Evolutionary conservation across 1,284 basidiomycete genomes (phyloP), one percentile per base, ranked within the genome.

Genomic region (Moniliophthora roreri): DNA sequence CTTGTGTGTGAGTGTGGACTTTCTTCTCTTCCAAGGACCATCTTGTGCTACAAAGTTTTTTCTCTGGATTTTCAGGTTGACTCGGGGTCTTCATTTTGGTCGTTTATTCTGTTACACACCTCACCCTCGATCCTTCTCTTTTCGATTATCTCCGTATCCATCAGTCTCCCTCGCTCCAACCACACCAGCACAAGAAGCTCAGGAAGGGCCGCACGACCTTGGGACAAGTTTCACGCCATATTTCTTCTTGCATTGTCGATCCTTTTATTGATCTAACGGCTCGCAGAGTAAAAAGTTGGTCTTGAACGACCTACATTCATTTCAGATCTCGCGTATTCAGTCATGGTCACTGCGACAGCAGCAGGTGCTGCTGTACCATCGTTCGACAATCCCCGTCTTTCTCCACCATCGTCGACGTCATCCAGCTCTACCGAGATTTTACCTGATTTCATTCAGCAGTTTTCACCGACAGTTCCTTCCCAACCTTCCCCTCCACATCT

Each of bases 401-500:
- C 28, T 32, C 28, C 28, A 6, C 28, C 28, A 6, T 32, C 28
- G 48, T 56, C 40, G 51, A 56, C 48, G 40, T 42, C 51, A 51
- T 41, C 39, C 36, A 10, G 39, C 47, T 49, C 45, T 26, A 37
- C 51, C 28, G 55, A 53, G 24, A 41, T 34, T 16, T 32, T 50
- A 26, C 23, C 51, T 11, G 47, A 56, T 49, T 49, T 53, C 15
- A 46, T 53, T 20, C 38, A 24, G 23, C 38, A 47, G 18, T 40
- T 34, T 18, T 20, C 51, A 13, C 20, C 26, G 26, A 49, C 26
- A 35, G 16, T 26, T 10, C 55, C 50, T 45, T 50, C 51, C 11
- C 51, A 50, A 36, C 46, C 52, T 21, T 51, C 55, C 16, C 55
- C 48, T 39, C 45, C 49, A 26, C 36, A 51, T 21, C 24, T 50